These are phyloP conservation scores for Ambrosia hybrid DNA, from an alignment of 140 eudicot species.

Conservation along the genomic window DNA sequence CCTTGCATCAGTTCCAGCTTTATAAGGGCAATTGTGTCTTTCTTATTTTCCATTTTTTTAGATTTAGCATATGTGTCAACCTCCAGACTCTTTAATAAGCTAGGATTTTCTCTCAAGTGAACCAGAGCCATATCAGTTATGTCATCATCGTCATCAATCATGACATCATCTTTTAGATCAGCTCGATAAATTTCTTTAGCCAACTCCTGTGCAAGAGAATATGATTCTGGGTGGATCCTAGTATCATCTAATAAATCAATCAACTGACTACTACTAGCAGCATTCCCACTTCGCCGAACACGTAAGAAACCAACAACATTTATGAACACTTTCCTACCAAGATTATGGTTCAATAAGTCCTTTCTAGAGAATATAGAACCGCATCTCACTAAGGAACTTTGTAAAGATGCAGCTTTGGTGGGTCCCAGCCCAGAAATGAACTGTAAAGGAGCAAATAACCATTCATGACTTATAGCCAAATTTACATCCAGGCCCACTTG, in stretches of 20 bases:
- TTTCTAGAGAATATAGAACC: slow-evolving; percentile 63
- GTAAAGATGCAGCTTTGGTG: slow-evolving; percentile 71
- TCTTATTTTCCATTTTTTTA: slow-evolving; percentile 48
- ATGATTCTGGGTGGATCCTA: slow-evolving; percentile 81
- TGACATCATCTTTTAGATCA: slow-evolving; percentile 43
- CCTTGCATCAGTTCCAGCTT: slow-evolving; percentile 60
- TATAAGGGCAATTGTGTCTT: slow-evolving; percentile 57
- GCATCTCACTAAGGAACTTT: slow-evolving; percentile 62
- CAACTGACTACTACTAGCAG: slow-evolving; percentile 59
- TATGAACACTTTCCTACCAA: slow-evolving; percentile 76
- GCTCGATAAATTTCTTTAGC: slow-evolving; percentile 67
- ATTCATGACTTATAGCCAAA: slow-evolving; percentile 71
- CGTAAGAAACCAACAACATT: slow-evolving; percentile 83
- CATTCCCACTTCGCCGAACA: slow-evolving; percentile 63
- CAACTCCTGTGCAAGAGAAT: slow-evolving; percentile 64
- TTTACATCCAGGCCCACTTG: slow-evolving; percentile 83
- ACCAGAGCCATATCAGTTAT: slow-evolving; percentile 58
- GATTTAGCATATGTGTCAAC: slow-evolving; percentile 60
- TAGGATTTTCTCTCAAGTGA: slow-evolving; percentile 63
- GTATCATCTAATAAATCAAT: slow-evolving; percentile 77
- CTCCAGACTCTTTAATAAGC: slow-evolving; percentile 52
- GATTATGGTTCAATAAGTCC: slow-evolving; percentile 67
- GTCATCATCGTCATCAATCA: slow-evolving; percentile 44
- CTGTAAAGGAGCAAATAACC: slow-evolving; percentile 82
- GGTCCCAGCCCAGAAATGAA: slow-evolving; percentile 87